These are phyloP conservation scores for Colletotrichum costaricense DNA, from an alignment of 2,329 filamentous ascomycete genomes.

Conservation along the genomic window DNA sequence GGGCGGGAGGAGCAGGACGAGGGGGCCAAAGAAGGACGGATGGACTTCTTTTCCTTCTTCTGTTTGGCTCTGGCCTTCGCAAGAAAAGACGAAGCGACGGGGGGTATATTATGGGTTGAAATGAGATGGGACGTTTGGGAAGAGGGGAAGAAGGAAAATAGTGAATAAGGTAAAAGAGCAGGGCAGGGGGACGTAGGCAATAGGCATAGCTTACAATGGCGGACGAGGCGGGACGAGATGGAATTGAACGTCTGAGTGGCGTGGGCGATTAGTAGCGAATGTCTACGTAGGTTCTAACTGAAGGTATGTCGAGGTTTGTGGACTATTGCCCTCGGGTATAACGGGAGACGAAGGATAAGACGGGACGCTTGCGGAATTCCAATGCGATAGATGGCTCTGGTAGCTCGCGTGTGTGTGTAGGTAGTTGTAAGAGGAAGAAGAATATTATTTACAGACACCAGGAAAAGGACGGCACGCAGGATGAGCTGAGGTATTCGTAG, in stretches of 20 bases:
- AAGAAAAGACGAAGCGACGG: constrained; percentile 29
- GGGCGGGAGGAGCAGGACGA: neutral
- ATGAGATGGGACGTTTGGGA: constrained; percentile 17
- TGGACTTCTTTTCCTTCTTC: constrained; percentile 2
- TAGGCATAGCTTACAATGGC: constrained; percentile 29
- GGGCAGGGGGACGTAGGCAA: constrained; percentile 11
- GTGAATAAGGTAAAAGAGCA: constrained; percentile 2
- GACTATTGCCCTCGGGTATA: neutral
- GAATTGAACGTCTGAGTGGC: constrained; percentile 8
- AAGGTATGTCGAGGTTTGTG: neutral
- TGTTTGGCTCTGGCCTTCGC: neutral
- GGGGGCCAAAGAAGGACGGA: neutral
- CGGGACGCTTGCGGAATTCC: neutral
- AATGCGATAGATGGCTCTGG: neutral
- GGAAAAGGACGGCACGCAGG: neutral
- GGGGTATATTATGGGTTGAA: constrained; percentile 19
- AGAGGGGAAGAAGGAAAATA: neutral
- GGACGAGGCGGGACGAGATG: constrained; percentile 30
- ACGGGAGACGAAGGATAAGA: neutral
- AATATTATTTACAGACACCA: neutral
- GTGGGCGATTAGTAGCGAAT: neutral
- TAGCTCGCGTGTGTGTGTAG: neutral
- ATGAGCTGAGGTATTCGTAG: neutral
- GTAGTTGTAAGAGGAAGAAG: neutral
- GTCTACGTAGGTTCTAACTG: neutral